Evolutionary conservation across 2,329 filamentous ascomycete species (phyloP), one percentile per base, ranked within the genome.

Genomic region (Phyllosticta citrichinensis): DNA sequence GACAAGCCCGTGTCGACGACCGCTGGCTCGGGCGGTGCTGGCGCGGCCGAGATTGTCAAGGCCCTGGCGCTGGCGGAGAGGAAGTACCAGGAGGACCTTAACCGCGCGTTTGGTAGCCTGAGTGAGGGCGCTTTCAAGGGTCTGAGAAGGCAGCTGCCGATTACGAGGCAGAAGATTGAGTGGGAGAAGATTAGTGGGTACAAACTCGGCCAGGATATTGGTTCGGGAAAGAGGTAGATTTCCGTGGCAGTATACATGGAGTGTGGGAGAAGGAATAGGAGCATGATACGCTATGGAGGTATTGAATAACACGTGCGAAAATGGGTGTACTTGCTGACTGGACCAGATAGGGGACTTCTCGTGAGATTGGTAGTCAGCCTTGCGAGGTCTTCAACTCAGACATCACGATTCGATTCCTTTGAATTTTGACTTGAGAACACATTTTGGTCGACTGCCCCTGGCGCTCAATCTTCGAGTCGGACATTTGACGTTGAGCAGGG

Each of bases 111-210:
- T 74, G 86, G 86, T 14, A 87, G 81, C 65, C 79, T 99, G 72
- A 94, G 91, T 70, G 94, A 99, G 77, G 93, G 92, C 10, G 90
- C 91, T 0, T 99, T 99, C 78, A 99, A 97, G 83, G 85, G 87
- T 1, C 76, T 99, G 73, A 85, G 94, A 71, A 85, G 94, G 76
- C 94, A 97, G 77, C 79, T 99, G 72, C 94, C 94, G 0, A 91
- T 99, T 63, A 99, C 94, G 64, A 86, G 94, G 71, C 94, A 99
- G 80, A 97, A 97, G 83, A 93, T 99, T 68, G 94, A 99, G 77
- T 99, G 94, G 94, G 93, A 99, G 75, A 97, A 96, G 80, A 90
- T 99, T 66, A 88, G 90, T 54, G 91, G 91, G 67, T 99, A 99
- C 78, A 82, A 63, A 63, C 53, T 80, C 56, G 78, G 79, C 5